A percentile compares a stretch with the other conserved stretches of the same genome.
Conservation (phyloP, 495 filamentous ascomycete genomes). For the Tuber brumale region DNA sequence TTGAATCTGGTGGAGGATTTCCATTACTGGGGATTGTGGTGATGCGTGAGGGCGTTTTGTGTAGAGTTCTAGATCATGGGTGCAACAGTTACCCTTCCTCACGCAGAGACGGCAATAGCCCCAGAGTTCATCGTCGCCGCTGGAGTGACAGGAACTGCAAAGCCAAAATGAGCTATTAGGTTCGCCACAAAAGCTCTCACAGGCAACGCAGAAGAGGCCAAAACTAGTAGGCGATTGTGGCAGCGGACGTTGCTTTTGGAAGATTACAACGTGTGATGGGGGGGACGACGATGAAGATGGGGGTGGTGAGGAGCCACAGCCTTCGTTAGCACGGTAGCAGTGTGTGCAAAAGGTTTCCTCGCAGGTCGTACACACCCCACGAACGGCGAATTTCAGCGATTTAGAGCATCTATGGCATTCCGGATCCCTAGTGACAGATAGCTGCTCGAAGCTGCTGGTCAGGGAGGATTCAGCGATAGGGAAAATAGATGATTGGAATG, state of each 20-base stretch:
- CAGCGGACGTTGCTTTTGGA: slow-evolving; percentile 11
- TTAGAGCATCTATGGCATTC: neutral
- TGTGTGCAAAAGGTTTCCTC: slow-evolving; percentile 7
- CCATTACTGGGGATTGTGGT: neutral
- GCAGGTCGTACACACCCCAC: neutral
- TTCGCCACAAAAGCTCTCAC: slow-evolving; percentile 36
- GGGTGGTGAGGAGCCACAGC: slow-evolving; percentile 5
- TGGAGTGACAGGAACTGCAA: slow-evolving; percentile 14
- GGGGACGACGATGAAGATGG: neutral
- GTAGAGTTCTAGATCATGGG: slow-evolving; percentile 36
- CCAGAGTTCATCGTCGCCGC: slow-evolving; percentile 22
- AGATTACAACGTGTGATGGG: neutral
- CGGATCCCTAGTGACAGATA: neutral
- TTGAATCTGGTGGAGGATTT: neutral
- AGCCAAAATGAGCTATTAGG: slow-evolving; percentile 26
- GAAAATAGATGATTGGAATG: neutral
- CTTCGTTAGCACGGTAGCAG: slow-evolving; percentile 10
- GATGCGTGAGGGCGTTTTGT: slow-evolving; percentile 9
- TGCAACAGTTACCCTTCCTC: slow-evolving; percentile 21
- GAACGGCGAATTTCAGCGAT: neutral
- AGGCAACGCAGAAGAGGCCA: slow-evolving; percentile 39
- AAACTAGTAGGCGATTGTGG: slow-evolving; percentile 14
- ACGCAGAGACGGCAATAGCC: slow-evolving; percentile 25
- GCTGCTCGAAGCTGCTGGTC: neutral
- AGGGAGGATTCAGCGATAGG: neutral